phyloP scores from a whole-genome alignment of 2,329 filamentous ascomycete genomes.

The Exophiala sp. region DNA sequence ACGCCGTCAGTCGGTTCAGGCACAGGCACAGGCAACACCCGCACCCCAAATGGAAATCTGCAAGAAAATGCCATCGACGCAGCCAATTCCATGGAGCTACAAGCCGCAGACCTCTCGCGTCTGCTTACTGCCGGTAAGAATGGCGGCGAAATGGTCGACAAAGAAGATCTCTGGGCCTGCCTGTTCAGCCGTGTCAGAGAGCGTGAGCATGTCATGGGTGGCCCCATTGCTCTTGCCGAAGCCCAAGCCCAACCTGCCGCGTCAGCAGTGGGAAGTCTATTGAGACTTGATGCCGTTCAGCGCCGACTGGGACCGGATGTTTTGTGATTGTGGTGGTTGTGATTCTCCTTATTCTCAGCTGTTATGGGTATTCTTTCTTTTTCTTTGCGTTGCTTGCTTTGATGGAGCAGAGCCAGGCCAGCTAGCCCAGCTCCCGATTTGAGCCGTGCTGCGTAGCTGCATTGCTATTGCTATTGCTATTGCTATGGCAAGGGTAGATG shows the following conservation, averaged over 20 bases:
- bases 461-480: no score
- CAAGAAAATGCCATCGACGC: slow-evolving; percentile 63
- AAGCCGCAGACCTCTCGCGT: slow-evolving; percentile 63
- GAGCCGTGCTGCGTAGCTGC: no score
- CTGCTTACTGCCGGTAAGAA: slow-evolving; percentile 64
- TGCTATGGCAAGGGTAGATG: no score
- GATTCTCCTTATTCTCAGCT: no score
- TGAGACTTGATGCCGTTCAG: slow-evolving; percentile 53
- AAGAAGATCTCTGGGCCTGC: slow-evolving; percentile 80
- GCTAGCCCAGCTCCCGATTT: no score
- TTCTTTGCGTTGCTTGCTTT: no score
- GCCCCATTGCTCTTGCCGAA: neutral
- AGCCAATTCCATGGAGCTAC: slow-evolving; percentile 77
- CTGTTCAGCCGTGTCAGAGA: slow-evolving; percentile 58
- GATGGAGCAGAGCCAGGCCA: no score
- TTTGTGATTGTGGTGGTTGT: neutral
- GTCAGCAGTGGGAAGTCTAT: slow-evolving; percentile 44
- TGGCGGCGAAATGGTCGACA: slow-evolving; percentile 72
- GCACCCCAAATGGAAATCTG: slow-evolving; percentile 31
- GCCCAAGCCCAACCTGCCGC: slow-evolving; percentile 32
- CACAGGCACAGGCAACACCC: neutral
- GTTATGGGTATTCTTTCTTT: no score
- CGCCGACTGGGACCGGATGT: slow-evolving; percentile 1
- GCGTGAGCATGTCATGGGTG: slow-evolving; percentile 18
- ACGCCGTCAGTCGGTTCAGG: neutral